Base-by-base conservation (phyloP, 2,329 filamentous ascomycete genomes). In the Fusarium agapanthi region DNA sequence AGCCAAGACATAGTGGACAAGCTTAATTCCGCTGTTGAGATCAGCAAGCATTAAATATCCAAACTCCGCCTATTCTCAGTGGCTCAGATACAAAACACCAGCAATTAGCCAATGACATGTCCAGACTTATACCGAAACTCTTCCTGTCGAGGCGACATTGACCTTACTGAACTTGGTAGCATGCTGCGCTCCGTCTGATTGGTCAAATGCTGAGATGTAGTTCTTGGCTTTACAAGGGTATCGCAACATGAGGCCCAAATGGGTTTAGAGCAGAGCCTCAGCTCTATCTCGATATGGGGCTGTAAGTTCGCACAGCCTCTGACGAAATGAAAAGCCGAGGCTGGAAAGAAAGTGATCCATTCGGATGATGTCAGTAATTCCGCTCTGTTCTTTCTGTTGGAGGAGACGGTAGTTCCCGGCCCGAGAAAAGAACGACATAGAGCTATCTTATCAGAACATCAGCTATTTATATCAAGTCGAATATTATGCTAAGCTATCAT, bases 221-320 rank as follows among this genome's bases (percentile, higher is more conserved):
- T 24, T 47, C 37, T 38, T 51, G 35, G 18, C 34, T 16, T 13
- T 38, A 4, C 56, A 50, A 43, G 50, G 66, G 58, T 57, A 57
- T 47, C 66, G 66, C 58, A 28, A 35, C 30, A 69, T 69, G n/a
- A 59, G 18, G 35, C 66, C 43, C 13, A 13, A 65, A 69, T 7
- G 12, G 13, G 66, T 48, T 43, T 69, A 69, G 63, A 41, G 18
- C 9, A 48, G 30, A 55, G 7, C 22, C 28, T 68, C 50, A 69
- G 57, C 44, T 64, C 15, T 20, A 16, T 14, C 15, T n/a, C 6
- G 18, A 61, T 22, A 61, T 61, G 30, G 30, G 37, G 37, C 58
- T 41, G 10, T 56, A 16, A 16, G 26, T 57, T 34, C 1, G 30
- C 38, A 56, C 37, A 30, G 50, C 58, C 58, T 57, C 50, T 35